Evolutionary conservation across 1,139 yeast genomes (phyloP), one percentile per base, ranked within the genome.

Genomic region (Hansenula sp.): DNA sequence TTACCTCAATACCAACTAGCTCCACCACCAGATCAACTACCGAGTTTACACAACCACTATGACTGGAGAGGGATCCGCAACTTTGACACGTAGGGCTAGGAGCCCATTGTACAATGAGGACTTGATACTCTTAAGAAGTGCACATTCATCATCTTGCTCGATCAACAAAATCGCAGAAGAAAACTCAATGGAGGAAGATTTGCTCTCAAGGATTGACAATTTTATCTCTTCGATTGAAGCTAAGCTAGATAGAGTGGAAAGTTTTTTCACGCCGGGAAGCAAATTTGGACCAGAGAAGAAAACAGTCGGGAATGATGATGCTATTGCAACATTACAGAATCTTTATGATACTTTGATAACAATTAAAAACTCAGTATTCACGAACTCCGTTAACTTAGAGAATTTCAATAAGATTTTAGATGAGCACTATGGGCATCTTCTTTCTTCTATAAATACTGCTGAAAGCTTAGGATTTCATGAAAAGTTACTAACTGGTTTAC

Each of bases 141-240:
- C 59, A 4, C 52, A 56, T 38, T 45, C 57, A 1, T 55, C 59
- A 1, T 52, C 60, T 1, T 48, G 47, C 8, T 46, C 58, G 1
- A 49, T 57, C 43, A 49, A 50, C 38, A 48, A 47, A 36, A 51
- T 57, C 11, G 55, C 47, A 5, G 49, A 53, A 37, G 58, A 55
- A 24, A 51, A 56, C 37, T 53, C 74, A 0, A 64, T 78, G 3
- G 82, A 79, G 48, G 80, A 74, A 48, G 58, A 71, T 17, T 62
- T 77, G 41, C 68, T 79, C 28, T 79, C 74, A 46, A 72, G 73
- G 43, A 60, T 80, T 38, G 85, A 80, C 53, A 59, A 57, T 12
- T 78, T 79, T 48, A 63, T 80, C 33, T 68, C 74, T 3, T 72
- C 77, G n/a, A 70, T 80, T 27, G 86, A 80, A 50, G 63, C 73